phyloP scores from a whole-genome alignment of 2,329 filamentous ascomycete genomes.

The Penicillium polonicum region DNA sequence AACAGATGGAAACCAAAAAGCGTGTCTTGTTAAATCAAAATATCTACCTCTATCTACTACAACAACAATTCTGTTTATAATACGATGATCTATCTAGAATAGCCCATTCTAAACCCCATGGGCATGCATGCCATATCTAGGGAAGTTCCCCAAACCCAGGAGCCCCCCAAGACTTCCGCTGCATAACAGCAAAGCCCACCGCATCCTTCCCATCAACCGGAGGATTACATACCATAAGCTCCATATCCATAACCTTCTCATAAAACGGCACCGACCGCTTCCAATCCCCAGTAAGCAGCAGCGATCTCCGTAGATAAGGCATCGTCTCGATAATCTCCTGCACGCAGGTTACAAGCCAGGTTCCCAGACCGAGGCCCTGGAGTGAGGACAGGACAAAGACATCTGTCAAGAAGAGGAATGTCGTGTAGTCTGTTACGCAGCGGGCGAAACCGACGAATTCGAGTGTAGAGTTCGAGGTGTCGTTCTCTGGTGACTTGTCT shows the following conservation, averaged over 20 bases:
- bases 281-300: conserved; percentile 13
- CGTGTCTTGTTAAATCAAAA: not conserved
- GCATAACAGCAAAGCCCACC: conserved; percentile 4
- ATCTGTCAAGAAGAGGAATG: conserved; percentile 16
- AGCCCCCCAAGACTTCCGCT: conserved; percentile 1
- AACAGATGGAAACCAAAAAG: not conserved
- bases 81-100: not conserved
- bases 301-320: conserved; percentile 12
- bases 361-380: conserved; percentile 11
- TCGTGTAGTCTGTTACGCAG: conserved; percentile 11
- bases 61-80: not conserved
- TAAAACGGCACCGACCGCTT: conserved; percentile 10
- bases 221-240: not conserved
- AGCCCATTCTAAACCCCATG: too few relatives aligned
- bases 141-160: not conserved
- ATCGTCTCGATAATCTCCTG: conserved; percentile 11
- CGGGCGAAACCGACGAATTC: conserved; percentile 15
- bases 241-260: conserved; percentile 4
- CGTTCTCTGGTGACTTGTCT: not conserved
- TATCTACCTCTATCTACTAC: not conserved
- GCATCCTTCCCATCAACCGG: not conserved
- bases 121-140: not conserved
- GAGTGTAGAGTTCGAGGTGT: not conserved
- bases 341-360: conserved; percentile 18
- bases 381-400: conserved; percentile 7